These are phyloP conservation scores for Sclerotinia borealis DNA, from an alignment of 2,329 filamentous ascomycete genomes.

Conservation along the genomic window DNA sequence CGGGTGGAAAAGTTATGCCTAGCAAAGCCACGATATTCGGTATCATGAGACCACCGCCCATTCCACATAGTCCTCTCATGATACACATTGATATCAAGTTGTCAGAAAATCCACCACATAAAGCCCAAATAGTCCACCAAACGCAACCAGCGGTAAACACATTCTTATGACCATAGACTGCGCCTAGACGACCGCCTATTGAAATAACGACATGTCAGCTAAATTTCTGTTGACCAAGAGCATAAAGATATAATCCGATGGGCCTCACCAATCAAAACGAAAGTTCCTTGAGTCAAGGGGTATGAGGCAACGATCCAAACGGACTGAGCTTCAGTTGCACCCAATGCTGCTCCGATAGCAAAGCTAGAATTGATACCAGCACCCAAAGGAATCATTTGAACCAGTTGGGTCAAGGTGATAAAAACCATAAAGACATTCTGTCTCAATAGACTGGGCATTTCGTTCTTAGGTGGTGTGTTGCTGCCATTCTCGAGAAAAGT, in stretches of 20 bases:
- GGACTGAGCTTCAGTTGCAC: background rate
- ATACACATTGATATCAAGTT: slow-evolving; percentile 39
- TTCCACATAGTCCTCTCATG: slow-evolving; percentile 41
- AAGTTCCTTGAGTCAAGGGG: slow-evolving; percentile 14
- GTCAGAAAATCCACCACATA: slow-evolving; percentile 36
- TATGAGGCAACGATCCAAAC: slow-evolving; percentile 11
- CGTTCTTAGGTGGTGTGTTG: background rate
- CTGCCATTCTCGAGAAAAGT: background rate
- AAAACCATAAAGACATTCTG: slow-evolving; percentile 8
- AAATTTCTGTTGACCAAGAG: background rate
- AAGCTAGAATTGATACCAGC: slow-evolving; percentile 8
- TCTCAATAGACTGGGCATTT: background rate
- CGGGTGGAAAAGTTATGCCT: slow-evolving; percentile 42
- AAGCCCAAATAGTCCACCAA: slow-evolving; percentile 12
- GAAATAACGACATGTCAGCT: background rate
- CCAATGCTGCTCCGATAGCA: slow-evolving; percentile 2
- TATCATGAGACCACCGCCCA: slow-evolving; percentile 44
- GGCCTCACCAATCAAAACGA: slow-evolving; percentile 8
- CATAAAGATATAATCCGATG: background rate
- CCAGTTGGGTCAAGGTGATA: slow-evolving; percentile 7
- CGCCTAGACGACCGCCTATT: slow-evolving; percentile 9
- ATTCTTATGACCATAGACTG: slow-evolving; percentile 13
- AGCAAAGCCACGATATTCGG: slow-evolving; percentile 46
- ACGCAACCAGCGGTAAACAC: slow-evolving; percentile 7
- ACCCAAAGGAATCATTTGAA: slow-evolving; percentile 10